A percentile compares a stretch with the other conserved stretches of the same genome.
Conservation (phyloP, 2,329 filamentous ascomycete genomes). For the Cercospora sp. region DNA sequence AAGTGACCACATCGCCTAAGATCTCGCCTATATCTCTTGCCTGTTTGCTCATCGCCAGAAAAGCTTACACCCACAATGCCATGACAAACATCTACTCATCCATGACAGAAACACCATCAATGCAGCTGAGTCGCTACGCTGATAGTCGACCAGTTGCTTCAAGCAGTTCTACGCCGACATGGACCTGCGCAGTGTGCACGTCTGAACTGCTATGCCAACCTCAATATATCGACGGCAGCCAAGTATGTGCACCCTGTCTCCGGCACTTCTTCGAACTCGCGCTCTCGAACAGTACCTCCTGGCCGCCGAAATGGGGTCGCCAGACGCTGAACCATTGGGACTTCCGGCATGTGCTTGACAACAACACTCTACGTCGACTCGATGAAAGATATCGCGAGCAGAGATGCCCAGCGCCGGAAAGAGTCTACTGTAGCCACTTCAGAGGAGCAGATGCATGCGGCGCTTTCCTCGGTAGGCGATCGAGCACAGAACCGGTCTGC, state of each 20-base stretch:
- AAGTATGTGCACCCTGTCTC: conserved; percentile 20
- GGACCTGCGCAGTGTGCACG: conserved; percentile 12
- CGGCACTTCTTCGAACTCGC: conserved; percentile 23
- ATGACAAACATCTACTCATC: neutral
- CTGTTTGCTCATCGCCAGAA: neutral
- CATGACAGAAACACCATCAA: neutral
- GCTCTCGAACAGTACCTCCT: conserved; percentile 16
- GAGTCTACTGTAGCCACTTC: conserved; percentile 24
- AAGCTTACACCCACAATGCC: neutral
- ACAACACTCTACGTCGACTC: conserved; percentile 14
- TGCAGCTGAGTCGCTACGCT: neutral
- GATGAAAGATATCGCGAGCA: conserved; percentile 17
- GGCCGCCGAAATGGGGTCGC: conserved; percentile 23
- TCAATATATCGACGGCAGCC: neutral
- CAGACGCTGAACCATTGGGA: conserved; percentile 17
- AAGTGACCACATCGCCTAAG: neutral
- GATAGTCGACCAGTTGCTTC: neutral
- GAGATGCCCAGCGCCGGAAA: conserved; percentile 10
- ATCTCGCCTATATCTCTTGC: neutral
- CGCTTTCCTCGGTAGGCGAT: conserved; percentile 7
- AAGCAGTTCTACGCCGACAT: conserved; percentile 2
- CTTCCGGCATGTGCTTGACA: conserved; percentile 20
- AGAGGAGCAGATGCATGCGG: neutral
- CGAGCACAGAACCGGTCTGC: neutral
- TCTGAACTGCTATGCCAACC: conserved; percentile 4